These are phyloP conservation scores for Mallotus nudiflorus DNA, from an alignment of 345 rosid species.

Conservation along the genomic window DNA sequence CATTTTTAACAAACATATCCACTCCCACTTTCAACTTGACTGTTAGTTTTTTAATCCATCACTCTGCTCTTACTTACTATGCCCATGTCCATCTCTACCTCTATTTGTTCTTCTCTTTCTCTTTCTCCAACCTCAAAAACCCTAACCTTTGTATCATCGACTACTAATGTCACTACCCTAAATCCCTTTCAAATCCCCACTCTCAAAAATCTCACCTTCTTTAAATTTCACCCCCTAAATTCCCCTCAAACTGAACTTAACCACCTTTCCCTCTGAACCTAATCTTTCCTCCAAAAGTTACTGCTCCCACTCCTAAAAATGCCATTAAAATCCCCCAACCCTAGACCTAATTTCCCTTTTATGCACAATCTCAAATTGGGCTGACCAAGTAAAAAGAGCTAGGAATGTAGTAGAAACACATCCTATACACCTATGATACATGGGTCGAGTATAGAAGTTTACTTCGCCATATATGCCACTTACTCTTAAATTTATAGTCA, in stretches of 20 bases:
- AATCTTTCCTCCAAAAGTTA: constrained; percentile 25
- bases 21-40: neutral
- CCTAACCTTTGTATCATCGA: constrained; percentile 20
- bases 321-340: constrained; percentile 19
- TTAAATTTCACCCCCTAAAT: constrained; percentile 39
- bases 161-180: constrained; percentile 45
- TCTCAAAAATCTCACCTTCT: constrained; percentile 34
- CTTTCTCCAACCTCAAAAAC: constrained; percentile 35
- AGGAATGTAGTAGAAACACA: constrained; percentile 67
- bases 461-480: constrained; percentile 73
- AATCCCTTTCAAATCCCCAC: constrained; percentile 15
- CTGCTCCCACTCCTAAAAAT: constrained; percentile 11
- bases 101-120: too few relatives aligned
- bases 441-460: constrained; percentile 92
- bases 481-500: constrained; percentile 66
- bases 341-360: constrained; percentile 53
- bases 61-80: neutral
- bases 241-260: constrained; percentile 22
- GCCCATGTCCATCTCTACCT: constrained; percentile 25
- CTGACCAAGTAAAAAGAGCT: constrained; percentile 76
- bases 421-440: constrained; percentile 71
- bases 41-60: neutral
- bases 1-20: constrained; percentile 12
- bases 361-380: constrained; percentile 79
- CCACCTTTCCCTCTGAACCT: constrained; percentile 36